These are phyloP conservation scores for Krasilnikovozyma curviuscula DNA, from an alignment of 768 basidiomycete genomes.

Conservation along the genomic window DNA sequence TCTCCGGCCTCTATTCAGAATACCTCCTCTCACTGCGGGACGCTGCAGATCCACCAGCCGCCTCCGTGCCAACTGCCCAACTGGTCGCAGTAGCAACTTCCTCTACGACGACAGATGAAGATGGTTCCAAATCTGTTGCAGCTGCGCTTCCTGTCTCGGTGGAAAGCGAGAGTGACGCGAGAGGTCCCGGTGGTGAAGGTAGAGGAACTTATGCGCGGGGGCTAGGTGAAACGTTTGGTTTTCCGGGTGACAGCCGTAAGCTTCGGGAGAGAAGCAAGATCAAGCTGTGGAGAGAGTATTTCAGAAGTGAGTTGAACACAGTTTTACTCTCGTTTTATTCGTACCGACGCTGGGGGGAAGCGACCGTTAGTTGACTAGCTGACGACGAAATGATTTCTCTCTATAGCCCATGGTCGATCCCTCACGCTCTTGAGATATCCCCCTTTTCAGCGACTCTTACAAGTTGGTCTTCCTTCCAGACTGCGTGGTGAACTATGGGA, in stretches of 20 bases:
- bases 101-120: slow-evolving; percentile 14
- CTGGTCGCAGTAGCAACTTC: slow-evolving; percentile 21
- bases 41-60: background rate
- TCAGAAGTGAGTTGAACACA: slow-evolving; percentile 37
- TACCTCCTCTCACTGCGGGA: slow-evolving; percentile 40
- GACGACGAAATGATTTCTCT: background rate
- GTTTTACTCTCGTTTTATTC: background rate
- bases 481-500: slow-evolving; percentile 98
- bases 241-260: slow-evolving; percentile 27
- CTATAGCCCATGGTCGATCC: background rate
- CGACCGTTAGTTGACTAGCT: slow-evolving; percentile 4
- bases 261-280: slow-evolving; percentile 42
- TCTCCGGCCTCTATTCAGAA: slow-evolving; percentile 87
- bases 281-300: slow-evolving; percentile 82
- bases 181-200: slow-evolving; percentile 28
- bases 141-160: no score
- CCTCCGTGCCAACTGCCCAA: slow-evolving; percentile 5
- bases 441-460: slow-evolving; percentile 86
- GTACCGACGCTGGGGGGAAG: background rate
- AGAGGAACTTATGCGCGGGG: slow-evolving; percentile 23
- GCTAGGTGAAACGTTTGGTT: slow-evolving; percentile 26
- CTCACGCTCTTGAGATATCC: slow-evolving; percentile 42
- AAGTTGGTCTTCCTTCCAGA: slow-evolving; percentile 86
- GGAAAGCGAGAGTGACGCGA: slow-evolving; percentile 22
- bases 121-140: slow-evolving; percentile 14